Conservation (phyloP, 495 filamentous ascomycete species). For the Stereocaulon alpinum region DNA sequence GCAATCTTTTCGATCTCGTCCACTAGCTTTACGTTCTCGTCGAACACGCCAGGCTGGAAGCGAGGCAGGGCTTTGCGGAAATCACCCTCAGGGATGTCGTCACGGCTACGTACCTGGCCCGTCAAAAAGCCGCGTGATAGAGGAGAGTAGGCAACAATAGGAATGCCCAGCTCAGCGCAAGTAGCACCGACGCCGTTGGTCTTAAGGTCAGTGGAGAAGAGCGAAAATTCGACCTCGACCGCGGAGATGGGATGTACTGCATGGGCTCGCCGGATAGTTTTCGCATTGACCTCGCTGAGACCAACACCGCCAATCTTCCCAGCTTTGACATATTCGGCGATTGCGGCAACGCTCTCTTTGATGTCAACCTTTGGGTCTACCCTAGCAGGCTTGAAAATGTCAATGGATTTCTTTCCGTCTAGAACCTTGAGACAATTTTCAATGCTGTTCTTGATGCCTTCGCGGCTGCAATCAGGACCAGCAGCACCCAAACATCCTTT, state of each 20-base stretch:
- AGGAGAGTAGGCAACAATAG: slow-evolving; percentile 58
- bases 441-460: slow-evolving; percentile 52
- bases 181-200: slow-evolving; percentile 60
- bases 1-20: slow-evolving; percentile 55
- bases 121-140: slow-evolving; percentile 42
- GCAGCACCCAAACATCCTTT: slow-evolving; percentile 38
- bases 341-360: slow-evolving; percentile 40
- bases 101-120: slow-evolving; percentile 47
- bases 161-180: slow-evolving; percentile 60
- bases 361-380: slow-evolving; percentile 53
- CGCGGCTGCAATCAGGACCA: slow-evolving; percentile 47
- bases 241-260: slow-evolving; percentile 57
- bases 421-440: slow-evolving; percentile 49
- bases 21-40: slow-evolving; percentile 61
- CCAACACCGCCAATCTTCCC: slow-evolving; percentile 69
- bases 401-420: slow-evolving; percentile 57
- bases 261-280: slow-evolving; percentile 63
- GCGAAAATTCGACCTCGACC: slow-evolving; percentile 69
- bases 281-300: slow-evolving; percentile 59
- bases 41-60: slow-evolving; percentile 59
- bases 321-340: slow-evolving; percentile 55
- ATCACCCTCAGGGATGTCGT: slow-evolving; percentile 55
- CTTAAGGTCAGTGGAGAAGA: slow-evolving; percentile 57
- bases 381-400: slow-evolving; percentile 69
- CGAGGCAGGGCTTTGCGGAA: slow-evolving; percentile 43